Evolutionary conservation across 164 flowering plant genomes (phyloP), one percentile per base, ranked within the genome.

Genomic region (Pachysandra terminalis): DNA sequence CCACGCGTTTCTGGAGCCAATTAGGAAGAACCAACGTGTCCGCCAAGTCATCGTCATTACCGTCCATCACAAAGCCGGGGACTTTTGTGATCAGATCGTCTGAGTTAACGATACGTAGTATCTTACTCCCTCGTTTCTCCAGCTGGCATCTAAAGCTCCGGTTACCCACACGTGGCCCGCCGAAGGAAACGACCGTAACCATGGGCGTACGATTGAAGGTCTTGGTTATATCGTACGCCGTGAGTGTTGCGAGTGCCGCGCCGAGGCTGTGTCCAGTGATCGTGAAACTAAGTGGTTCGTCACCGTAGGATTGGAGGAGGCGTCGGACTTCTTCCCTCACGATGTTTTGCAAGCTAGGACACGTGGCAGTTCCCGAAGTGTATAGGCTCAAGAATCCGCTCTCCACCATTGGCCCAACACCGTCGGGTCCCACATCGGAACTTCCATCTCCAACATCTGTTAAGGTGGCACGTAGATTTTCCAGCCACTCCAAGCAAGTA

Each of bases 181-280:
- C 95, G 63, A 87, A 89, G 14, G 95, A 89, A 4, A 87, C 64
- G 9, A 89, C 91, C 0, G 90, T 83, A 62, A 85, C 86, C 10
- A 77, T 19, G 15, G 86, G 87, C 0, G 75, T 26, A 5, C 63
- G 68, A 13, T 64, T 58, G 60, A 87, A 82, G 9, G 68, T 70
- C 15, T 79, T 75, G 0, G 72, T 74, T 17, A 89, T 77, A n/a
- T 89, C 95, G 61, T 84, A 76, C 0, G 90, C 95, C 0, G 89
- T 69, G 0, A 89, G 80, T 0, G 80, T 80, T 0, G 90, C 95
- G 1, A 89, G 80, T 0, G 97, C 97, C 0, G 97, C 97, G 0
- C 97, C 97, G 1, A 90, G 83, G 64, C 97, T 90, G 70, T 90
- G 97, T 0, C 97, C 94, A 0, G 92, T 86, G 13, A 90, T 71